These are phyloP conservation scores for Epichloe hybrida DNA, from an alignment of 2,329 filamentous ascomycete genomes.

Conservation along the genomic window DNA sequence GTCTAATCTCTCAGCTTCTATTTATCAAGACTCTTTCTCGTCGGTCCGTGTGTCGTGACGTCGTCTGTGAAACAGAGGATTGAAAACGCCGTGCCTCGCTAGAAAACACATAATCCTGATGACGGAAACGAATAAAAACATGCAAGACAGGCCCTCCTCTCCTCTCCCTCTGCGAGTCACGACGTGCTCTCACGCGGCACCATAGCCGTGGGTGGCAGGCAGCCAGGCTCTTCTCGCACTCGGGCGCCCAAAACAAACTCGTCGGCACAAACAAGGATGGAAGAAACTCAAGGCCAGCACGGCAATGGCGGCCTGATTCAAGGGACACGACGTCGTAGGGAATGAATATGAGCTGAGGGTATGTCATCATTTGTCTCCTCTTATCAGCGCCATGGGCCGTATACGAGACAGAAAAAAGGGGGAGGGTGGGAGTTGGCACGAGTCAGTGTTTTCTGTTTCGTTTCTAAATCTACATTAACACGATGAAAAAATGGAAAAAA, in stretches of 20 bases:
- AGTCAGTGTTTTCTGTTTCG: no score
- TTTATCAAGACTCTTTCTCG: not conserved
- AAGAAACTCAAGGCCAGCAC: conserved; percentile 30
- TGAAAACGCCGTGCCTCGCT: not conserved
- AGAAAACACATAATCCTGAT: not conserved
- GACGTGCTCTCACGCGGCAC: not conserved
- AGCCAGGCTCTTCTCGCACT: not conserved
- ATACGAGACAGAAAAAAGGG: not conserved
- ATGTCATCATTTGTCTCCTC: not conserved
- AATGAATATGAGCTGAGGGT: conserved; percentile 34
- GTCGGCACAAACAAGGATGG: conserved; percentile 15
- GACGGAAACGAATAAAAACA: not conserved
- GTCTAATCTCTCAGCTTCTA: not conserved
- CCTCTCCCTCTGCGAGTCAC: not conserved
- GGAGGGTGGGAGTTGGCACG: no score
- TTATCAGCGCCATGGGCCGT: not conserved
- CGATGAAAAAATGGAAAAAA: no score
- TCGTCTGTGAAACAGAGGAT: not conserved
- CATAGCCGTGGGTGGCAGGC: not conserved
- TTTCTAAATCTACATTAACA: no score
- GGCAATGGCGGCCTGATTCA: conserved; percentile 19
- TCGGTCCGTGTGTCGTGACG: not conserved
- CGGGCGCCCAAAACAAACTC: conserved; percentile 12
- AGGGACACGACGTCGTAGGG: conserved; percentile 28
- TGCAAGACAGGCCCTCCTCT: not conserved